phyloP scores from a whole-genome alignment of 2,329 filamentous ascomycete species.

The Fusarium luffae region DNA sequence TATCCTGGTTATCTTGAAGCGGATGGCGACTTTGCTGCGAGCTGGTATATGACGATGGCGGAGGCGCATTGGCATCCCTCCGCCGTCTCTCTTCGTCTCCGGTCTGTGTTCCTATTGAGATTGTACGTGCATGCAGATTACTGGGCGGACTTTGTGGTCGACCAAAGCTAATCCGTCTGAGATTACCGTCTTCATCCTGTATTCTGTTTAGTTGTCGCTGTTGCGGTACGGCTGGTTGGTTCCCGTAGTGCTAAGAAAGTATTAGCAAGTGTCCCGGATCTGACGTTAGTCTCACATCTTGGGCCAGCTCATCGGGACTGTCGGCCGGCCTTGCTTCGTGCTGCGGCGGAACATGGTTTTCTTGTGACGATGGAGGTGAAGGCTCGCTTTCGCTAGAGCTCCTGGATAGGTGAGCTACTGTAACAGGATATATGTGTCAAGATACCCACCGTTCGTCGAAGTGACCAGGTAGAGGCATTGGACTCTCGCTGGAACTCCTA shows the following conservation, averaged over 20 bases:
- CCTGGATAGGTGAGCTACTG: background rate
- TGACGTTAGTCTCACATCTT: background rate
- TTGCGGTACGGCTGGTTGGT: background rate
- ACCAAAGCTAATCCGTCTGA: background rate
- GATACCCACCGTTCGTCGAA: background rate
- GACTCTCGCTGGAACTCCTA: background rate
- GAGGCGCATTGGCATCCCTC: background rate
- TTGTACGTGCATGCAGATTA: background rate
- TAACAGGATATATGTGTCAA: rapidly evolving
- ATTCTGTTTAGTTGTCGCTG: background rate
- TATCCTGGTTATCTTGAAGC: background rate
- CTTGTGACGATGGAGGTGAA: background rate
- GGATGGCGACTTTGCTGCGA: background rate
- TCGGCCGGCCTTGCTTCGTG: no score
- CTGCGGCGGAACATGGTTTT: rapidly evolving
- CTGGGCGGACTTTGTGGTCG: rapidly evolving
- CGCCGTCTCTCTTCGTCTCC: background rate
- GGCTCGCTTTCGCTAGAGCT: background rate
- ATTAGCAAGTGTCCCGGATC: background rate
- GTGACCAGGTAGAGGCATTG: rapidly evolving
- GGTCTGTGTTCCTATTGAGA: background rate
- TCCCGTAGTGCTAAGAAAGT: rapidly evolving
- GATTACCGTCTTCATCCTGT: background rate
- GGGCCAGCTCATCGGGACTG: slow-evolving; percentile 11
- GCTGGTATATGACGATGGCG: background rate